Evolutionary conservation across 139 green algal genomes (phyloP).

Genomic region (Tetratostichococcus sp.): DNA sequence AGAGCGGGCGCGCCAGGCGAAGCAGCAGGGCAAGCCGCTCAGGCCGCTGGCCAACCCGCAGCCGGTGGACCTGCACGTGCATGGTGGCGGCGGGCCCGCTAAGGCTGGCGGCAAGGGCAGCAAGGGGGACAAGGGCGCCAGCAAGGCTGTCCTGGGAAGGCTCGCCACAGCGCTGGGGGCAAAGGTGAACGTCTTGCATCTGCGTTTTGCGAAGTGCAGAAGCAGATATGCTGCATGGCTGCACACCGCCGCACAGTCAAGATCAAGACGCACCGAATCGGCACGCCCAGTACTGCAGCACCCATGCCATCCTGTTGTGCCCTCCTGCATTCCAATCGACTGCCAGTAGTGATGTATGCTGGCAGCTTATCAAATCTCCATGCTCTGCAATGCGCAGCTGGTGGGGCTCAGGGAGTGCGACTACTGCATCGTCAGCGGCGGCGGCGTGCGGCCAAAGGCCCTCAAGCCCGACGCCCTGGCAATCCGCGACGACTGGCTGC

Average conservation of each 20-base stretch:
- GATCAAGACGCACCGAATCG: no score
- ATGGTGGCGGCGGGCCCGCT: background rate
- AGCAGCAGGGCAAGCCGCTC: constrained; percentile 2
- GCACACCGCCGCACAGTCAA: no score
- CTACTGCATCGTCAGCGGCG: background rate
- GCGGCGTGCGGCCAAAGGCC: background rate
- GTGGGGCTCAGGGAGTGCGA: background rate
- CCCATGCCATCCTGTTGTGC: no score
- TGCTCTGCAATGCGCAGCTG: background rate
- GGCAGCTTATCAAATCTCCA: background rate
- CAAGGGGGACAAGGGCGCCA: constrained; percentile 3
- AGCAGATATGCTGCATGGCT: no score
- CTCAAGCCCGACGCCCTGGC: background rate
- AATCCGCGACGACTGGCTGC: background rate
- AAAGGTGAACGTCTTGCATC: background rate
- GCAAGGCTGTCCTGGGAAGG: constrained; percentile 4
- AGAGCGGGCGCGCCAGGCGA: constrained; percentile 13
- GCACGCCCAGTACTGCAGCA: no score
- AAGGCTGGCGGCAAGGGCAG: constrained; percentile 4
- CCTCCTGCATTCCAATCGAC: no score
- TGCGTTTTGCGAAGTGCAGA: no score
- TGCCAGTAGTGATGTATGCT: no score
- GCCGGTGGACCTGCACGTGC: constrained; percentile 7
- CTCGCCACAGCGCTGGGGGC: constrained; percentile 15
- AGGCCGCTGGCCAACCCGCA: constrained; percentile 10